phyloP scores from a whole-genome alignment of 139 green algal species.

The Coccomyxa sp. region DNA sequence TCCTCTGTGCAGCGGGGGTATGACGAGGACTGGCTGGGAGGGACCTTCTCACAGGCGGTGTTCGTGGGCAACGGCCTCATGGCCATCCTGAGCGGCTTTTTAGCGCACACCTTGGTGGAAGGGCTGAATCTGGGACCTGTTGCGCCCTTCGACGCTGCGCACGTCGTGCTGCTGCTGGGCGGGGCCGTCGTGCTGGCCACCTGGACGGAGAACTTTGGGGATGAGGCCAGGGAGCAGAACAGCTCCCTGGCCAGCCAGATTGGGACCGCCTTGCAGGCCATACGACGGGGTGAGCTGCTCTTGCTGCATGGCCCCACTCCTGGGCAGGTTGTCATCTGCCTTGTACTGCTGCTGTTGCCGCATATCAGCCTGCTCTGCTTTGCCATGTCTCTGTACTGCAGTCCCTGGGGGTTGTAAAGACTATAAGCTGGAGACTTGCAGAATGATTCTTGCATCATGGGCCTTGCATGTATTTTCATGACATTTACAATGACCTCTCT shows the following conservation, averaged over 20 bases:
- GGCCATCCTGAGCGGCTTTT: slow-evolving; percentile 86
- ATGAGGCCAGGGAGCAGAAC: slow-evolving; percentile 23
- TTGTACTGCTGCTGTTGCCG: no score
- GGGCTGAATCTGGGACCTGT: slow-evolving; percentile 72
- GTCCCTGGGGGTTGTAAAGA: no score
- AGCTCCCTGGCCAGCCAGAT: slow-evolving; percentile 41
- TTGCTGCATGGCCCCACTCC: no score
- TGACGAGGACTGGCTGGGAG: slow-evolving; percentile 77
- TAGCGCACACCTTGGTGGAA: slow-evolving; percentile 86
- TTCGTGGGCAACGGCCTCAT: slow-evolving; percentile 96
- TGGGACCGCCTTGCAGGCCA: slow-evolving; percentile 42
- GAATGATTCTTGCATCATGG: no score
- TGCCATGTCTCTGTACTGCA: no score
- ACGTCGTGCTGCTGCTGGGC: slow-evolving; percentile 70
- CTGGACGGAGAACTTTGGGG: slow-evolving; percentile 95
- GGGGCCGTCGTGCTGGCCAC: slow-evolving; percentile 65
- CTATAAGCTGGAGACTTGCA: no score
- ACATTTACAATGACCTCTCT: no score
- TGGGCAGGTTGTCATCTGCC: no score
- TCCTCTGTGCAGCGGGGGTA: slow-evolving; percentile 49
- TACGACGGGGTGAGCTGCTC: slow-evolving; percentile 30
- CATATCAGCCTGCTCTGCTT: no score
- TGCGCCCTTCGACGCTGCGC: slow-evolving; percentile 93
- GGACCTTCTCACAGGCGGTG: slow-evolving; percentile 88
- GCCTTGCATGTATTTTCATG: no score